A percentile compares a stretch with the other conserved stretches of the same genome.
Conservation (phyloP, 768 basidiomycete species). For the Phylloporus arenicola region DNA sequence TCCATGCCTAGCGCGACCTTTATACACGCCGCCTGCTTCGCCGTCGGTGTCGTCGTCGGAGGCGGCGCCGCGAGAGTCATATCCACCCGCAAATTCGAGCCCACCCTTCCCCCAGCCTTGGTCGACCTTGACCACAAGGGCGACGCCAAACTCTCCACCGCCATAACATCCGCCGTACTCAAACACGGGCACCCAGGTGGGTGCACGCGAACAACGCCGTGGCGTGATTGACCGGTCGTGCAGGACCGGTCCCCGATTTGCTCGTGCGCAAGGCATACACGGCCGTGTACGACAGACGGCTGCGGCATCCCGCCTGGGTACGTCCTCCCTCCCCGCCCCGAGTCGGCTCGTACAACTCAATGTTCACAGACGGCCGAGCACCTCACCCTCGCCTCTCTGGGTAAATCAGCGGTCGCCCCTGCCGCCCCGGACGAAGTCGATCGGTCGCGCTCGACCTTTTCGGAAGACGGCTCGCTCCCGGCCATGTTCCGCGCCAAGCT, state of each 20-base stretch:
- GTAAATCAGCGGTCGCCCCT: slow-evolving; percentile 37
- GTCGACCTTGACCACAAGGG: slow-evolving; percentile 45
- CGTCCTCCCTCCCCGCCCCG: slow-evolving; percentile 8
- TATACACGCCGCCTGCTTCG: slow-evolving; percentile 38
- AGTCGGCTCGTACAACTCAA: background rate
- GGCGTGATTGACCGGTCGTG: slow-evolving; percentile 6
- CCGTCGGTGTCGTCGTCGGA: slow-evolving; percentile 77
- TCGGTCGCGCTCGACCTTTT: slow-evolving; percentile 70
- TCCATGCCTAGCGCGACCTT: too few relatives aligned
- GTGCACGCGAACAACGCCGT: background rate
- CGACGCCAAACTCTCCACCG: slow-evolving; percentile 37
- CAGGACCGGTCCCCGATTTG: slow-evolving; percentile 81
- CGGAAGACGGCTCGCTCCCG: slow-evolving; percentile 79
- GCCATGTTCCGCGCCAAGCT: slow-evolving; percentile 73
- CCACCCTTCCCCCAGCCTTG: slow-evolving; percentile 26
- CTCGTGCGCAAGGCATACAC: slow-evolving; percentile 80
- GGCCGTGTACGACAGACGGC: slow-evolving; percentile 83
- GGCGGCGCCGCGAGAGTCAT: slow-evolving; percentile 62
- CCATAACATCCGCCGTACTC: slow-evolving; percentile 41
- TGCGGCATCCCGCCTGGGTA: slow-evolving; percentile 94
- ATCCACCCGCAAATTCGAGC: slow-evolving; percentile 5
- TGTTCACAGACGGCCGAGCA: slow-evolving; percentile 84
- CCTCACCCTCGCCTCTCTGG: slow-evolving; percentile 72
- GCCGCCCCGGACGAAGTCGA: slow-evolving; percentile 51
- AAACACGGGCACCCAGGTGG: slow-evolving; percentile 35